Conservation (phyloP, 78 protist genomes). For the Bodo saltans region DNA sequence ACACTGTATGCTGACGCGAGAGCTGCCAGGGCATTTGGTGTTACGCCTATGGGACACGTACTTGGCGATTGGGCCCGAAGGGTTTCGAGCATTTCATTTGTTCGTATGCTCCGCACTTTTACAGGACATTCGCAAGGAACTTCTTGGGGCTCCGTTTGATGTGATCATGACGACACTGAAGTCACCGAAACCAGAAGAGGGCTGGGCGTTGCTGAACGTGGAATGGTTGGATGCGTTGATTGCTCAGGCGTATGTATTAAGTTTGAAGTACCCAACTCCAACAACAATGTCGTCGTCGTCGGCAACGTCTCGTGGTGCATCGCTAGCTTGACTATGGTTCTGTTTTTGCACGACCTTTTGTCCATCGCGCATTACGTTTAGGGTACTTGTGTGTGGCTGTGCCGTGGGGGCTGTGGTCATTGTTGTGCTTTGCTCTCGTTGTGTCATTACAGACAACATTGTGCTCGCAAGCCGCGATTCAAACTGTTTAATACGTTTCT, state of each 20-base stretch:
- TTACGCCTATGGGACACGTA: slow-evolving; percentile 85
- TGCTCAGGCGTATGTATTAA: not conserved
- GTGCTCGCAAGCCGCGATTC: too few relatives aligned
- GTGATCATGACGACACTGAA: not conserved
- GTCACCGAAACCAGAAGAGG: not conserved
- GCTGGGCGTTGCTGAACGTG: not conserved
- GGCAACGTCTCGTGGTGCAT: too few relatives aligned
- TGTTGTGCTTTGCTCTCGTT: too few relatives aligned
- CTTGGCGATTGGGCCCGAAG: slow-evolving; percentile 45
- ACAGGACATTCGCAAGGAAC: not conserved
- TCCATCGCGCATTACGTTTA: too few relatives aligned
- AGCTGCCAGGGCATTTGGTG: slow-evolving; percentile 53
- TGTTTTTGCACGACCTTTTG: too few relatives aligned
- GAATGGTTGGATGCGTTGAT: not conserved
- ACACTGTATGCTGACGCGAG: slow-evolving; percentile 90
- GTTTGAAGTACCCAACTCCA: not conserved
- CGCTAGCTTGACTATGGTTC: too few relatives aligned
- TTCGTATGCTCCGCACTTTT: slow-evolving; percentile 71
- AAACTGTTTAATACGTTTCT: too few relatives aligned
- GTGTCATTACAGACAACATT: too few relatives aligned
- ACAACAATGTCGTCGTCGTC: too few relatives aligned
- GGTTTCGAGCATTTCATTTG: slow-evolving; percentile 65
- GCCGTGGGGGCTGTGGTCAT: too few relatives aligned
- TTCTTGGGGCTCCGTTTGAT: not conserved
- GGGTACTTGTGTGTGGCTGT: too few relatives aligned